Percentiles rank a stretch among this genome's conserved stretches.
These are phyloP conservation scores for Daldinia bambusicola DNA, from an alignment of 495 filamentous ascomycete species.

Conservation along the genomic window DNA sequence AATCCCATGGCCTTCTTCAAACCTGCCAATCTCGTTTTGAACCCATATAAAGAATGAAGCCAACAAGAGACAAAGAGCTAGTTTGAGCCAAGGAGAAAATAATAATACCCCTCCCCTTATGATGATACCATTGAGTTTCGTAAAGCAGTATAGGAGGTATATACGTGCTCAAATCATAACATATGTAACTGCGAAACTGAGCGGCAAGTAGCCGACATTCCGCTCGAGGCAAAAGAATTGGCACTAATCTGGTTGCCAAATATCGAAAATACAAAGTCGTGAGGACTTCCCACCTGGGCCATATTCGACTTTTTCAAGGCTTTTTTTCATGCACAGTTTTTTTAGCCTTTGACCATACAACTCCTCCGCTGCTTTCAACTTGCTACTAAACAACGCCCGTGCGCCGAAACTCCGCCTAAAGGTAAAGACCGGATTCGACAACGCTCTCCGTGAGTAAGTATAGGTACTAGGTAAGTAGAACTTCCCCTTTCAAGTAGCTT, in stretches of 20 bases:
- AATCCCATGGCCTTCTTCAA: slow-evolving; percentile 1
- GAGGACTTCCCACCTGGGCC: not conserved
- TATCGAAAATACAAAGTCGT: slow-evolving; percentile 13
- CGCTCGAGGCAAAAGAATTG: slow-evolving; percentile 1
- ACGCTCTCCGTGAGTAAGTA: not conserved
- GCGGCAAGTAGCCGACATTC: not conserved
- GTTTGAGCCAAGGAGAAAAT: slow-evolving; percentile 5
- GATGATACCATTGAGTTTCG: slow-evolving; percentile 26
- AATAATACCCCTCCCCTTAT: not conserved
- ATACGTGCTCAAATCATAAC: slow-evolving; percentile 24
- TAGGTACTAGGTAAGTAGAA: not conserved
- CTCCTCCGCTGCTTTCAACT: slow-evolving; percentile 6
- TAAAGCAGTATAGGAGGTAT: slow-evolving; percentile 25
- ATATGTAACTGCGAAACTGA: slow-evolving; percentile 2
- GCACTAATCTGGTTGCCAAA: slow-evolving; percentile 3
- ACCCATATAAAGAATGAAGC: slow-evolving; percentile 6
- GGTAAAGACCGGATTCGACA: not conserved
- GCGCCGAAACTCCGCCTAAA: slow-evolving; percentile 26
- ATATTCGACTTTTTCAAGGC: slow-evolving; percentile 14
- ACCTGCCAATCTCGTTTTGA: slow-evolving; percentile 9
- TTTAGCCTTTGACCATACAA: slow-evolving; percentile 4
- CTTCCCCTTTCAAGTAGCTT: slow-evolving; percentile 32
- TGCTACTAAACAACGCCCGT: slow-evolving; percentile 13
- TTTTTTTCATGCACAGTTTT: slow-evolving; percentile 6
- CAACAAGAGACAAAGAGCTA: not conserved